Conservation (phyloP, 768 basidiomycete genomes). For the Kwoniella sp. region DNA sequence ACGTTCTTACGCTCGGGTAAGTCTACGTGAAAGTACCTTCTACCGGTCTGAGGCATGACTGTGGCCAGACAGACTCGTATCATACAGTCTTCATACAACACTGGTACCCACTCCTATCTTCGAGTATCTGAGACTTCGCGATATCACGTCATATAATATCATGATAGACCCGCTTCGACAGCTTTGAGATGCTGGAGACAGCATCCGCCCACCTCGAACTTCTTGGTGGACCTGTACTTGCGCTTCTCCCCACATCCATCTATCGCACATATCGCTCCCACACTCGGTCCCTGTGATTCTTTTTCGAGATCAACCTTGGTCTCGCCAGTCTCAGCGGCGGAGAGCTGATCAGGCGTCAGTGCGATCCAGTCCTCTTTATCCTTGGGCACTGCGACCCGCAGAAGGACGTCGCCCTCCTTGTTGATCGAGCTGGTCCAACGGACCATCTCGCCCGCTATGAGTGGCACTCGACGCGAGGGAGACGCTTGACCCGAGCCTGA, state of each 20-base stretch:
- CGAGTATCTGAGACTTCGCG: no score
- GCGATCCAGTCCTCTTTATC: constrained; percentile 32
- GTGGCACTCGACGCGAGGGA: constrained; percentile 7
- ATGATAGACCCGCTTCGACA: constrained; percentile 30
- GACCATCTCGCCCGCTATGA: constrained; percentile 13
- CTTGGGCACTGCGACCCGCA: constrained; percentile 34
- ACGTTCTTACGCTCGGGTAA: no score
- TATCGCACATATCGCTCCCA: constrained; percentile 32
- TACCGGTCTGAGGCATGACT: not conserved
- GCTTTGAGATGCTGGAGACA: constrained; percentile 40
- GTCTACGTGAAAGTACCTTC: not conserved
- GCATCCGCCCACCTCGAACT: constrained; percentile 48
- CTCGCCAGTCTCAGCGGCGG: not conserved
- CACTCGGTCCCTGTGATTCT: not conserved
- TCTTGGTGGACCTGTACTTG: constrained; percentile 43
- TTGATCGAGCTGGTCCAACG: constrained; percentile 37
- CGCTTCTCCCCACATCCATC: constrained; percentile 35
- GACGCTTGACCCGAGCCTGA: constrained; percentile 9
- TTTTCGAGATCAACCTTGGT: not conserved
- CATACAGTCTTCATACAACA: no score
- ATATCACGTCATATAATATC: not conserved
- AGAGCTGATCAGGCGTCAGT: constrained; percentile 6
- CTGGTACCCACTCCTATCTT: no score
- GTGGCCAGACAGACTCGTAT: no score
- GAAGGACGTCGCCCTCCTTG: constrained; percentile 31